Conservation (phyloP, 768 basidiomycete genomes). For the Termitomyces sp. region DNA sequence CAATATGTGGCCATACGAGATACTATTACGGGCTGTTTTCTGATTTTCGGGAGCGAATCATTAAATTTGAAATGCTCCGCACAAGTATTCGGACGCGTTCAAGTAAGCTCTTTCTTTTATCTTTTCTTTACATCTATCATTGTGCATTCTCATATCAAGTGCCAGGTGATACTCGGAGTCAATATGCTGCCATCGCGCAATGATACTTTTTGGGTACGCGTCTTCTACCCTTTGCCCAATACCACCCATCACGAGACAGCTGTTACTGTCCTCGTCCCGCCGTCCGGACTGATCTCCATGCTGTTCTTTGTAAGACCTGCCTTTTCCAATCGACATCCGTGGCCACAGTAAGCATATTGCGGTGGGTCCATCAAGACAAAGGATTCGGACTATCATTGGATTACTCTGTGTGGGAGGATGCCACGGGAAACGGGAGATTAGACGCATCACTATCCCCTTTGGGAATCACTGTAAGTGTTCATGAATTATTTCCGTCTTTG, state of each 20-base stretch:
- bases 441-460: constrained; percentile 10
- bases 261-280: neutral
- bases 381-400: neutral
- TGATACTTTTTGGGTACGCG: neutral
- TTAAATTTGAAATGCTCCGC: neutral
- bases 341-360: neutral
- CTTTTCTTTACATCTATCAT: neutral
- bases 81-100: neutral
- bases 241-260: constrained; percentile 3
- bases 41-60: neutral
- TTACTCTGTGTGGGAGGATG: constrained; percentile 2
- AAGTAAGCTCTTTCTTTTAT: constrained; percentile 3
- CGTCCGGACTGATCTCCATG: neutral
- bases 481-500: constrained; percentile 5
- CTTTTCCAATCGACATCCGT: neutral
- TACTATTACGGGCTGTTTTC: neutral
- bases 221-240: constrained; percentile 7
- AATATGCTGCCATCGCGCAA: neutral
- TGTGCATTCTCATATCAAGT: neutral
- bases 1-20: neutral
- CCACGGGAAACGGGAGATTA: neutral
- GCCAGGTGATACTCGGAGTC: constrained; percentile 1
- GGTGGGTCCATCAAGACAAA: constrained; percentile 1
- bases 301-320: constrained; percentile 1
- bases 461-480: constrained; percentile 2